Evolutionary conservation across 73 alveolate genomes (phyloP), one percentile per base, ranked within the genome.

Genomic region (Stentor coeruleus): DNA sequence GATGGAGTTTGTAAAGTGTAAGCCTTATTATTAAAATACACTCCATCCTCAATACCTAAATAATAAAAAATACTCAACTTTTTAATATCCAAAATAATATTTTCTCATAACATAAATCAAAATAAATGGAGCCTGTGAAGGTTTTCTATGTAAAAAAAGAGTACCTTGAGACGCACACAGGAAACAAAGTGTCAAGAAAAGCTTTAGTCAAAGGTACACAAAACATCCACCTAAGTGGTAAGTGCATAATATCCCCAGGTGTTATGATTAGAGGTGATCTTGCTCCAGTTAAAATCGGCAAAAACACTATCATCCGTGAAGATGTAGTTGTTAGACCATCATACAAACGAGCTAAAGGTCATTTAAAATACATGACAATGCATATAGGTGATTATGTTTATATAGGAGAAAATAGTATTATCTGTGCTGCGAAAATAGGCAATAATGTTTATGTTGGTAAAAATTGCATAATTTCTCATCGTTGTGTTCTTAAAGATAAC

Each of bases 371-470:
- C 58, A 76, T 60, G 3, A 11, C 77, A 3, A 72, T 86, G 92
- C 58, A 85, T 39, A 86, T 93, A 35, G 98, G 98, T 3, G 96
- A 93, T 76, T 37, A 91, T 76, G 96, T 91, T 77, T 89, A 87
- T 30, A 91, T 94, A 59, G 98, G 87, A 28, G 90, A 87, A 36
- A 86, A 83, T 28, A 73, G 94, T 74, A 85, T 87, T n/a, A 86
- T 94, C 3, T 82, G 91, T 59, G 97, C 96, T 0, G 85, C 87
- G 49, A 86, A 86, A 38, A 86, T 90, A 0, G 93, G 97, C 26
- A 84, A 83, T 81, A 79, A 81, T 84, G 97, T 94, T n/a, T 84
- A 84, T 59, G 90, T 94, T 40, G 98, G 98, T 20, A 93, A 94
- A 81, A 90, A 91, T 76, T 94, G 98, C 59, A 74, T 90, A 36